Evolutionary conservation across 2,329 filamentous ascomycete species (phyloP), one percentile per base, ranked within the genome.

Genomic region (Pseudocercospora fuligena): DNA sequence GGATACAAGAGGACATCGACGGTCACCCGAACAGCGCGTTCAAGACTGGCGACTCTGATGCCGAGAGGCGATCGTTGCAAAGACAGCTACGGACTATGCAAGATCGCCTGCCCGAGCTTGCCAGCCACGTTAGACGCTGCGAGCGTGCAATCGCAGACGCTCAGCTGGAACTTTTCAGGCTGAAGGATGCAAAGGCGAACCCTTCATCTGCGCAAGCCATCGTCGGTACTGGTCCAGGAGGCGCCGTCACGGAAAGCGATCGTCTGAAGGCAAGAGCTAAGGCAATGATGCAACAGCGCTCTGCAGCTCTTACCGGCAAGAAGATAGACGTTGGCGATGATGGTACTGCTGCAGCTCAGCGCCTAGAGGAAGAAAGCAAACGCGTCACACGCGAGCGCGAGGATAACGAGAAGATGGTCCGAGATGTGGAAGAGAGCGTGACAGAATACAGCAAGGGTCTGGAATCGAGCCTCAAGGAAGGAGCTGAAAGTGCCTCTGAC

Each of bases 251-350:
- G 0, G 95, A 99, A 80, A 91, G 93, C 3, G 95, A 99, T 80
- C 89, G 94, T 62, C 87, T 98, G 72, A 98, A 97, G 83, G 95
- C 95, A 40, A 89, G 94, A 72, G 94, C 95, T 33, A 97, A 94
- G 81, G 94, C 94, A 46, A 97, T 97, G 89, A 99, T 99, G 95
- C 94, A 98, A 81, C 94, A 97, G 75, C 91, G 95, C 66, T 94
- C 95, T 72, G 95, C 95, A 64, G 94, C 95, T 19, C 82, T 99
- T 69, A 93, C 93, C 23, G 95, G 95, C 65, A 93, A 90, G 79
- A 82, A 90, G 51, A 84, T 89, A 56, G 89, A 92, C 43, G 79
- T 83, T 1, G 83, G 82, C 54, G 87, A 90, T 67, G 92, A 96
- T 70, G 90, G 94, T 69, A 85, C 87, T 27, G 92, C 92, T 70